Evolutionary conservation across 2,329 filamentous ascomycete species (phyloP).

Genomic region (Pyrenochaeta sp.): DNA sequence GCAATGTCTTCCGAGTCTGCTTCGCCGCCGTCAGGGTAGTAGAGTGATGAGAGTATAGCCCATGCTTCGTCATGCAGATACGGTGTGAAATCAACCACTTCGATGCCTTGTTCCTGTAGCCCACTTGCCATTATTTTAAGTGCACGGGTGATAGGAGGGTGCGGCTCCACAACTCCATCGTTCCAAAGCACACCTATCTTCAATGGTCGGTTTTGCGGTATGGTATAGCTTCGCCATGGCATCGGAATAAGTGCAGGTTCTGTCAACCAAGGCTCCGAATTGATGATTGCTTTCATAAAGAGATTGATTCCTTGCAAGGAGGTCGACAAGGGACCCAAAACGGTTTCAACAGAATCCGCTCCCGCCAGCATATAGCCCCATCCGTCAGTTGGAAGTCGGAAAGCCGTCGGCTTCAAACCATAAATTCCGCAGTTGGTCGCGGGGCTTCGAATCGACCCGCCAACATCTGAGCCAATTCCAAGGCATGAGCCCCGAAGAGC

Average conservation of each 20-base stretch:
- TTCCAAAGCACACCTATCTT: constrained; percentile 69
- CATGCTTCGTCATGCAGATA: constrained; percentile 60
- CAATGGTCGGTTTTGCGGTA: constrained; percentile 45
- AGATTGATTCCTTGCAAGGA: constrained; percentile 60
- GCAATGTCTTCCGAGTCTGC: constrained; percentile 60
- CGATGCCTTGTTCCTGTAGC: constrained; percentile 57
- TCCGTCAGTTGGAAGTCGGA: constrained; percentile 53
- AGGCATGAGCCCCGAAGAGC: constrained; percentile 60
- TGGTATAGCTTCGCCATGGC: constrained; percentile 57
- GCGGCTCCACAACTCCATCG: constrained; percentile 70
- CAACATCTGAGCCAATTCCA: constrained; percentile 64
- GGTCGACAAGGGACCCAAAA: constrained; percentile 63
- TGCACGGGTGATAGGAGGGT: constrained; percentile 69
- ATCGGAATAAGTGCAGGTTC: constrained; percentile 67
- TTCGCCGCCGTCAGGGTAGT: constrained; percentile 66
- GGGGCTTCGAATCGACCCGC: constrained; percentile 56
- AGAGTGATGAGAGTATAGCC: constrained; percentile 51
- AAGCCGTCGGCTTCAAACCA: constrained; percentile 53
- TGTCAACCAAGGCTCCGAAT: constrained; percentile 61
- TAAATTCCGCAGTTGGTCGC: constrained; percentile 43
- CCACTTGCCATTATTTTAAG: constrained; percentile 56
- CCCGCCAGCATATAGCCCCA: constrained; percentile 54
- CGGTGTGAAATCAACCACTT: constrained; percentile 61
- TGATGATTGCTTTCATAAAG: constrained; percentile 62
- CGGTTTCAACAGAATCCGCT: constrained; percentile 56